Percentiles rank a stretch among this genome's conserved stretches.
Evolutionary conservation across 2,329 filamentous ascomycete genomes (phyloP).

Genomic region (Teratosphaeriaceae sp.): DNA sequence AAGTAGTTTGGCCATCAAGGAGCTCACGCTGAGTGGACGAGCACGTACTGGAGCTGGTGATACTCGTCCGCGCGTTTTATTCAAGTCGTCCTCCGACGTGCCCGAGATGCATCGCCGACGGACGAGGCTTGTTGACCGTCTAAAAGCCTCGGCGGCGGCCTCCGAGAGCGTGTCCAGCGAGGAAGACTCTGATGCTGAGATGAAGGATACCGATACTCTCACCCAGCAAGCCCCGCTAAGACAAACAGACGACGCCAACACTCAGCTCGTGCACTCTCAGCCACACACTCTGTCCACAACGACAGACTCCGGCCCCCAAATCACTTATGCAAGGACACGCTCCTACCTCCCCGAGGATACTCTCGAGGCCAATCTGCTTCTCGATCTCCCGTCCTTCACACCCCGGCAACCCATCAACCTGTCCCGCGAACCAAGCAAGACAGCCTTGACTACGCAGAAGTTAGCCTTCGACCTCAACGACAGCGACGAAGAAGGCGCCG

Average conservation of each 20-base stretch:
- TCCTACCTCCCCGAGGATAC: constrained; percentile 52
- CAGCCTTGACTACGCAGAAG: constrained; percentile 17
- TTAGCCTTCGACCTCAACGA: constrained; percentile 34
- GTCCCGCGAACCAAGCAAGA: constrained; percentile 9
- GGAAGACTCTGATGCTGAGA: constrained; percentile 16
- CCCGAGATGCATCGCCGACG: constrained; percentile 13
- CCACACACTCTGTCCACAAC: constrained; percentile 12
- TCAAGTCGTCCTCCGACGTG: constrained; percentile 21
- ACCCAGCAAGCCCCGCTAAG: neutral
- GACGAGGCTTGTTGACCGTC: constrained; percentile 27
- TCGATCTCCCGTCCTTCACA: constrained; percentile 24
- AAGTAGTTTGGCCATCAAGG: constrained; percentile 18
- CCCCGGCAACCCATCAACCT: constrained; percentile 13
- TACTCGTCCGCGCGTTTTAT: constrained; percentile 8
- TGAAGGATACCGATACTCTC: constrained; percentile 8
- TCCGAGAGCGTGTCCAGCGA: constrained; percentile 18
- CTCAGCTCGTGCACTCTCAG: constrained; percentile 12
- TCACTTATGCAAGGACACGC: constrained; percentile 55
- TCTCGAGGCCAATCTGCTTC: constrained; percentile 31
- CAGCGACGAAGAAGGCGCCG: constrained; percentile 40
- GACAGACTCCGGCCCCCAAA: constrained; percentile 32
- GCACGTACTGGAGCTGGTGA: constrained; percentile 5
- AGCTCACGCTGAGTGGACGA: constrained; percentile 16
- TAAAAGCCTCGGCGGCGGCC: constrained; percentile 24
- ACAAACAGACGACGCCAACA: neutral